Percentiles rank a stretch among this genome's conserved stretches.
Conservation (phyloP, 495 filamentous ascomycete genomes). For the Chaetomium cochliodes region DNA sequence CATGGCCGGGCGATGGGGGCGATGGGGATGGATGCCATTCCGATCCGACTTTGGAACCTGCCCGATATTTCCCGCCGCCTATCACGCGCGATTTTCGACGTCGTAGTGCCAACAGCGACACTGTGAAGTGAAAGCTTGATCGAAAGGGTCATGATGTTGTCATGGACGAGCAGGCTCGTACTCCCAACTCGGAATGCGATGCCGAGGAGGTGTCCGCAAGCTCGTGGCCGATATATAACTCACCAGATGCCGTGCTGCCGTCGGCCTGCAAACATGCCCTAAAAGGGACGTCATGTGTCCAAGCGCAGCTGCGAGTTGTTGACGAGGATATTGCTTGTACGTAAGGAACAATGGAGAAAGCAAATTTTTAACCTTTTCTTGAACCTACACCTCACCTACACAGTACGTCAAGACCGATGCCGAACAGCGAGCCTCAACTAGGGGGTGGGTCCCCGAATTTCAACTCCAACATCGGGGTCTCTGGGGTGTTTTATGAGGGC, state of each 20-base stretch:
- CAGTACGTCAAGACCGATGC: background rate
- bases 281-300: background rate
- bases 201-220: background rate
- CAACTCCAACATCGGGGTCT: background rate
- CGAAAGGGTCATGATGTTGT: background rate
- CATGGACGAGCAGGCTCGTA: background rate
- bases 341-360: background rate
- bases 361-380: background rate
- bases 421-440: background rate
- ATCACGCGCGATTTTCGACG: slow-evolving; percentile 1
- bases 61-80: slow-evolving; percentile 5
- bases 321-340: slow-evolving; percentile 1
- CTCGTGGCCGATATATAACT: background rate
- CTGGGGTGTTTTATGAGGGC: background rate
- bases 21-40: background rate
- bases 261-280: background rate
- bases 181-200: slow-evolving; percentile 5
- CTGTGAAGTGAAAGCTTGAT: no score
- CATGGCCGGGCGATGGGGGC: no score
- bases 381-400: background rate
- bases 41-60: background rate
- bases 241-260: background rate
- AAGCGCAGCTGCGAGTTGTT: background rate
- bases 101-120: background rate
- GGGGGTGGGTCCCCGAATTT: background rate